phyloP scores from a whole-genome alignment of 495 filamentous ascomycete species.

The Neurospora sp. region DNA sequence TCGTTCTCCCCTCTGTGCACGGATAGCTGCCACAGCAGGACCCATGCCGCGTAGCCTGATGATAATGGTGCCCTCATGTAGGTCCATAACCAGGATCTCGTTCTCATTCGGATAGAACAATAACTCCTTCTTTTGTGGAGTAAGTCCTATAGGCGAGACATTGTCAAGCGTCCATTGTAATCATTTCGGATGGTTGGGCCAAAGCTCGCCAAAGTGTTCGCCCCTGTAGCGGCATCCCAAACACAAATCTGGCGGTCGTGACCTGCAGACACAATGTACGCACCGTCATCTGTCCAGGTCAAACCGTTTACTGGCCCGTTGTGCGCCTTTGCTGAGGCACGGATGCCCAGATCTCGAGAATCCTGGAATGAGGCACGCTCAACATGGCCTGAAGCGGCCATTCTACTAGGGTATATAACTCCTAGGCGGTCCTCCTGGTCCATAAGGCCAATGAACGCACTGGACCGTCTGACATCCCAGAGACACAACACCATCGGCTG shows the following conservation, averaged over 20 bases:
- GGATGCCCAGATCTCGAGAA: constrained; percentile 34
- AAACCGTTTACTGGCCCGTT: constrained; percentile 70
- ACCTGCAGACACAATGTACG: constrained; percentile 63
- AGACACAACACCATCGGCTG: constrained; percentile 65
- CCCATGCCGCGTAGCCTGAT: constrained; percentile 58
- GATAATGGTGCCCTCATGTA: constrained; percentile 63
- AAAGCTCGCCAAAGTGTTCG: constrained; percentile 75
- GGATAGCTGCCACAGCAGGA: constrained; percentile 33
- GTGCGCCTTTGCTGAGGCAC: constrained; percentile 54
- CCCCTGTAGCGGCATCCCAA: constrained; percentile 70
- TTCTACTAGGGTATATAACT: constrained; percentile 22
- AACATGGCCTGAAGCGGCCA: constrained; percentile 15
- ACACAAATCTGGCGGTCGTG: constrained; percentile 75
- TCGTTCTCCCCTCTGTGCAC: constrained; percentile 22
- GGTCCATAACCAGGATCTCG: constrained; percentile 66
- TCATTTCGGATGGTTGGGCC: constrained; percentile 59
- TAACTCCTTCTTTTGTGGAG: constrained; percentile 33
- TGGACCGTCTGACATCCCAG: constrained; percentile 72
- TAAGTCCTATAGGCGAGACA: constrained; percentile 48
- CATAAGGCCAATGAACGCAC: constrained; percentile 60
- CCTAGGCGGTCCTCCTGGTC: constrained; percentile 77
- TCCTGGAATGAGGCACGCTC: constrained; percentile 31
- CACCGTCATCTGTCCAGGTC: constrained; percentile 54
- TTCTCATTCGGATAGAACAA: constrained; percentile 54
- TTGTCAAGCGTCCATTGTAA: constrained; percentile 40